phyloP scores from a whole-genome alignment of 2,329 filamentous ascomycete genomes.

The Diaporthe citriasiana region DNA sequence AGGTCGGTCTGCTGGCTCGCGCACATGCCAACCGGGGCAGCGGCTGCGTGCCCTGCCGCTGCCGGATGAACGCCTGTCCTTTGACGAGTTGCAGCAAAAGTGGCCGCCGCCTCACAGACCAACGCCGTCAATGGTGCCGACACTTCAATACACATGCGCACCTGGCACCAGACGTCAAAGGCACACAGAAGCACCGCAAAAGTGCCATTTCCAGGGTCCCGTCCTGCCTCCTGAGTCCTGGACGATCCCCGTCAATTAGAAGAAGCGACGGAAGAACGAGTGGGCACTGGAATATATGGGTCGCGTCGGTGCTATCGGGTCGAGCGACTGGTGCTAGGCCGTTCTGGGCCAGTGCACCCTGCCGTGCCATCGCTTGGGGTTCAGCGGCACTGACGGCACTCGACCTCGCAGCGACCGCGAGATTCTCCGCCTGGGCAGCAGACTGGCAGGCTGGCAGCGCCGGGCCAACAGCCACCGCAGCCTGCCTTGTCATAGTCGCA shows the following conservation, averaged over 20 bases:
- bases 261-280: constrained; percentile 26
- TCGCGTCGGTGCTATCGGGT: constrained; percentile 38
- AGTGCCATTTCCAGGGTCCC: constrained; percentile 37
- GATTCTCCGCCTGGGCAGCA: constrained; percentile 12
- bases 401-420: constrained; percentile 31
- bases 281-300: constrained; percentile 26
- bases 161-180: neutral
- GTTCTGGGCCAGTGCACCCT: constrained; percentile 16
- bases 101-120: constrained; percentile 23
- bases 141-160: neutral
- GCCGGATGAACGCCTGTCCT: neutral
- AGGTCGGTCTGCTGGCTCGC: constrained; percentile 7
- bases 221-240: constrained; percentile 26
- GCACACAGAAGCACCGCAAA: constrained; percentile 34
- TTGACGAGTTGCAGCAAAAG: constrained; percentile 8
- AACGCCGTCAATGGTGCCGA: constrained; percentile 9
- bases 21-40: constrained; percentile 6
- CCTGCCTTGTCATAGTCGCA: neutral
- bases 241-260: constrained; percentile 36
- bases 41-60: constrained; percentile 11
- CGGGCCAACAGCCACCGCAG: constrained; percentile 5
- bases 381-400: constrained; percentile 36
- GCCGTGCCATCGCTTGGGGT: constrained; percentile 32
- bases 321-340: constrained; percentile 31
- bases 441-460: neutral